These are phyloP conservation scores for Linnemannia schmuckeri DNA, from an alignment of 192 early-diverging fungal genomes.

Conservation along the genomic window DNA sequence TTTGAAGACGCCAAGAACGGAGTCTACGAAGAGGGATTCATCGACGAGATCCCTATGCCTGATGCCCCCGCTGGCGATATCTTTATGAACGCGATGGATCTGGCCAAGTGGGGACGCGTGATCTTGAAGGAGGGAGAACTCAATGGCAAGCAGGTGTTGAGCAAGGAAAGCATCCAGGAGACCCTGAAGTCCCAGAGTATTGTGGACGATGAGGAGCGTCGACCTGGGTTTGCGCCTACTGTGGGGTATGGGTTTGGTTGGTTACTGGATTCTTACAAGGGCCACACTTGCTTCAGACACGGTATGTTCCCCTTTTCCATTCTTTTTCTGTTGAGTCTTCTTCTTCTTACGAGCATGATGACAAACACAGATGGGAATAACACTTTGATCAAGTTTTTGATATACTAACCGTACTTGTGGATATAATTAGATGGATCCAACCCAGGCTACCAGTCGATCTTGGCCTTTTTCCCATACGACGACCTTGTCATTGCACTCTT, in stretches of 20 bases:
- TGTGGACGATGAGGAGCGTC: too few relatives aligned
- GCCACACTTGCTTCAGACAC: not conserved
- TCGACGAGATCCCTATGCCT: not conserved
- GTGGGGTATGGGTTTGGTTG: constrained; percentile 25
- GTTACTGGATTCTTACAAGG: constrained; percentile 25
- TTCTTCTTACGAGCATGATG: too few relatives aligned
- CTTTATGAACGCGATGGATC: constrained; percentile 22
- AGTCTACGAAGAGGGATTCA: not conserved
- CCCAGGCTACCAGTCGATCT: not conserved
- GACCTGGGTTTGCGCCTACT: constrained; percentile 9
- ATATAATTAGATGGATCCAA: not conserved
- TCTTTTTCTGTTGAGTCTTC: not conserved
- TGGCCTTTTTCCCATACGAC: constrained; percentile 13
- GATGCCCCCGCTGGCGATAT: constrained; percentile 27
- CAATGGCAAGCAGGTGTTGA: constrained; percentile 31
- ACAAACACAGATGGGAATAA: too few relatives aligned
- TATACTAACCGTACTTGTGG: too few relatives aligned
- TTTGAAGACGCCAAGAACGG: constrained; percentile 11
- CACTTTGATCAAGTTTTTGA: not conserved
- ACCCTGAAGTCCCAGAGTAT: not conserved
- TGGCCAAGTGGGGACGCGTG: constrained; percentile 11
- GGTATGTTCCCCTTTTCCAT: not conserved
- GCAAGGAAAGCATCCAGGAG: constrained; percentile 13
- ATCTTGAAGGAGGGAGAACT: constrained; percentile 17
- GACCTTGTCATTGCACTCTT: not conserved